Base-by-base conservation (phyloP, 108 stramenopile genomes). In the Chaetoceros tenuissimus region DNA sequence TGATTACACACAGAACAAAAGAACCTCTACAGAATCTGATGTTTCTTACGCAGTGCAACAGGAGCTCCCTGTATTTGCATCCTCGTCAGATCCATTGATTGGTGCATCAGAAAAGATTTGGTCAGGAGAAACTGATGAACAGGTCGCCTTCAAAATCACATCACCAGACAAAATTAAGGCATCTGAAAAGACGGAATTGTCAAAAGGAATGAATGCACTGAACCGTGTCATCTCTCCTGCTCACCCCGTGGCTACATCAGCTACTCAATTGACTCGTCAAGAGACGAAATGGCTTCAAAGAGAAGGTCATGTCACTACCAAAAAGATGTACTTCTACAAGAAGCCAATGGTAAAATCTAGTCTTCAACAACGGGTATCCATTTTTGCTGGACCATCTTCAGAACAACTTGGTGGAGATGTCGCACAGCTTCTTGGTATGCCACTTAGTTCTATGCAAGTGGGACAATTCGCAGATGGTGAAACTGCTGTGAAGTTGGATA, bases 381-480 rank as follows among this genome's bases (percentile, higher is more conserved):
- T 94, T 22, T 75, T 89, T 59, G 74, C 94, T 2, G 78, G 77
- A 22, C 85, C 89, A 0, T 69, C 72, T 19, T 82, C 80, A 53
- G 68, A 73, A 24, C 57, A 64, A 7, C 63, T 94, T 20, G 86
- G 82, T 5, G 62, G 62, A 19, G 87, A 90, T 61, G 76, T 94
- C 60, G 87, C 88, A 20, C 78, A 80, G 40, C 64, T 89, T 18
- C 71, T 94, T 5, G 86, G 84, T 18, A 67, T 81, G 30, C 55
- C 63, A 24, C 53, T 90, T 25, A 82, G 75, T 55, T 45, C 24
- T 23, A 67, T 94, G 34, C 57, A 79, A 40, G 75, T 92, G 19
- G 79, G 80, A 19, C 58, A 79, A 21, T 92, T 80, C 57, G 60
- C 73, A 3, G 94, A 94, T 64, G 94, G 94, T 16, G 89, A 94